phyloP scores from a whole-genome alignment of 2,329 filamentous ascomycete species.

The Trichophyton verrucosum region DNA sequence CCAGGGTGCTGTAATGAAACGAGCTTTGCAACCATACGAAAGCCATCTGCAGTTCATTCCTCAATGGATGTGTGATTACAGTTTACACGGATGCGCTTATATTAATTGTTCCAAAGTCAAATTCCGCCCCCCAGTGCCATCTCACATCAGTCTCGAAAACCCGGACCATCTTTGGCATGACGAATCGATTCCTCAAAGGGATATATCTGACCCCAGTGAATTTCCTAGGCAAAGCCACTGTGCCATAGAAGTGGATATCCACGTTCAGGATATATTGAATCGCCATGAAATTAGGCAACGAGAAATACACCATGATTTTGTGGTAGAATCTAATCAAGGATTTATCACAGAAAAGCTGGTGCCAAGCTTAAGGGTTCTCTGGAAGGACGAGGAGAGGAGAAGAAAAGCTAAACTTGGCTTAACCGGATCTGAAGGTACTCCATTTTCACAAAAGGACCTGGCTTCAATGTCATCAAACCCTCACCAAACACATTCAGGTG shows the following conservation, averaged over 20 bases:
- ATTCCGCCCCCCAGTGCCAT: conserved; percentile 66
- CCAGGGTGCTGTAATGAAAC: conserved; percentile 77
- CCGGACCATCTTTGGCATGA: conserved; percentile 67
- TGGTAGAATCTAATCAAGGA: conserved; percentile 55
- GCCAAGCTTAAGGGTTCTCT: conserved; percentile 84
- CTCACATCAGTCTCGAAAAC: conserved; percentile 49
- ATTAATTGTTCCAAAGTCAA: conserved; percentile 58
- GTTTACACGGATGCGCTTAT: conserved; percentile 85
- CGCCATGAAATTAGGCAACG: conserved; percentile 61
- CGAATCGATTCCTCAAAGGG: conserved; percentile 48
- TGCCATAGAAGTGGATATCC: conserved; percentile 78
- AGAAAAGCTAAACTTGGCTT: conserved; percentile 60
- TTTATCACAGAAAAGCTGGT: conserved; percentile 66
- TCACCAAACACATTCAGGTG: conserved; percentile 57
- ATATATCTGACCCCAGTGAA: conserved; percentile 49
- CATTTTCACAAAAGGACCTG: conserved; percentile 68
- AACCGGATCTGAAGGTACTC: conserved; percentile 52
- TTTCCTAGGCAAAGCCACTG: conserved; percentile 78
- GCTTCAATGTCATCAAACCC: conserved; percentile 81
- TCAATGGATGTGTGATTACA: conserved; percentile 98
- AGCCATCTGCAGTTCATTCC: conserved; percentile 83
- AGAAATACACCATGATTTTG: conserved; percentile 75
- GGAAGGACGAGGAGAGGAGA: conserved; percentile 76
- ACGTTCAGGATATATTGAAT: conserved; percentile 79
- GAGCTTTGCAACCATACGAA: conserved; percentile 80